Percentiles rank a stretch among this genome's conserved stretches.
Conservation (phyloP, 257 asterid genomes). For the Primulina eburnea region DNA sequence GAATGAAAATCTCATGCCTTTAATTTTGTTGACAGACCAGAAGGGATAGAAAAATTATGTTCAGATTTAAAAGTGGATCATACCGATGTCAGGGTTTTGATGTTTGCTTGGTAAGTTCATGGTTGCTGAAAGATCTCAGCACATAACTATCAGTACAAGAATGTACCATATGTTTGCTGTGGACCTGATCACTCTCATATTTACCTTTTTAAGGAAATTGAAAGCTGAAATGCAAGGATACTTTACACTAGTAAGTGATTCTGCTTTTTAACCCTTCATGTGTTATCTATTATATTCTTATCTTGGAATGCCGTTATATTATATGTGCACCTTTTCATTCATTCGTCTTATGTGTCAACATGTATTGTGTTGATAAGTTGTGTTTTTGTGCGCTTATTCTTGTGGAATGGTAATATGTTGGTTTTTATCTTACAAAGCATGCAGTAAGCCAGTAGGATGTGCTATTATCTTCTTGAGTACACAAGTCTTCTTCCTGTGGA, state of each 20-base stretch:
- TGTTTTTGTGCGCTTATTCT: not conserved
- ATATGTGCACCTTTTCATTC: constrained; percentile 12
- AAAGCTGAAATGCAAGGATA: constrained; percentile 90
- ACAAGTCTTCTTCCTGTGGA: not conserved
- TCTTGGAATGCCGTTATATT: not conserved
- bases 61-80: constrained; percentile 77
- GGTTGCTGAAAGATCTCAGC: constrained; percentile 6
- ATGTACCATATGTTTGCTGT: constrained; percentile 23
- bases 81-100: constrained; percentile 73
- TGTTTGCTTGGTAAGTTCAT: constrained; percentile 81
- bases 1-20: constrained; percentile 7
- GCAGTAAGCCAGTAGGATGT: not conserved
- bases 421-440: not conserved
- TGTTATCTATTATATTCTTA: constrained; percentile 12
- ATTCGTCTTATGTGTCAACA: constrained; percentile 13
- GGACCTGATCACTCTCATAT: constrained; percentile 19
- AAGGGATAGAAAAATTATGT: constrained; percentile 76
- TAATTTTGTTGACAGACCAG: constrained; percentile 52
- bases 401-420: not conserved
- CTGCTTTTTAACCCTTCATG: constrained; percentile 7
- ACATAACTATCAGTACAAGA: constrained; percentile 2
- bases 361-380: not conserved
- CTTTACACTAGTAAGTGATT: constrained; percentile 57
- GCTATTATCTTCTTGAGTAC: not conserved
- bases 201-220: constrained; percentile 64